A percentile compares a stretch with the other conserved stretches of the same genome.
These are phyloP conservation scores for Heimioporus sp. DNA, from an alignment of 768 basidiomycete genomes.

Conservation along the genomic window DNA sequence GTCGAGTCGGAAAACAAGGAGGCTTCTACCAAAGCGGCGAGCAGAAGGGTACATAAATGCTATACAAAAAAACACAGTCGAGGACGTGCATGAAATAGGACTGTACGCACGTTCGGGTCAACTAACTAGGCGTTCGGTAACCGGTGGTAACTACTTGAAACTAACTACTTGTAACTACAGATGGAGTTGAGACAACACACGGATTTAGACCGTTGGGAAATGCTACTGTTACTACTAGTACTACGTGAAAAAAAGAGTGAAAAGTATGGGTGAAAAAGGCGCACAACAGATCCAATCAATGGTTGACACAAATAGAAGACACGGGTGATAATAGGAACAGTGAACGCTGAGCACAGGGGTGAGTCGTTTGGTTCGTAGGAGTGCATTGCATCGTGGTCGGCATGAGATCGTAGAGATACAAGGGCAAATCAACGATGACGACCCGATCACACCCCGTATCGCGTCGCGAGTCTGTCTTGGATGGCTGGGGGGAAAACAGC, in stretches of 20 bases:
- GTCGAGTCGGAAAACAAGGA: neutral
- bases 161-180: constrained; percentile 32
- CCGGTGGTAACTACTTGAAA: constrained; percentile 24
- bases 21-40: neutral
- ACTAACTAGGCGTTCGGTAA: constrained; percentile 37
- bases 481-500: constrained; percentile 84
- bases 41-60: neutral
- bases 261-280: neutral
- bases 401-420: constrained; percentile 15
- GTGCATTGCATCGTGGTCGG: constrained; percentile 11
- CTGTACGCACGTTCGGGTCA: constrained; percentile 10
- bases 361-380: constrained; percentile 10
- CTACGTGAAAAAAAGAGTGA: constrained; percentile 8
- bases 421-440: neutral
- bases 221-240: constrained; percentile 25
- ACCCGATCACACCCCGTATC: constrained; percentile 74
- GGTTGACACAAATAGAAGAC: constrained; percentile 29
- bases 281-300: constrained; percentile 21
- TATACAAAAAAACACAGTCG: neutral
- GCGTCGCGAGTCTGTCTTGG: constrained; percentile 79
- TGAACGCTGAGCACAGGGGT: constrained; percentile 2
- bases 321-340: constrained; percentile 20
- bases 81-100: neutral
- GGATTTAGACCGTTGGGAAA: constrained; percentile 8
- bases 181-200: constrained; percentile 24